A percentile compares a stretch with the other conserved stretches of the same genome.
phyloP scores from a whole-genome alignment of 495 filamentous ascomycete genomes.

The Hypomontagnella monticulosa region DNA sequence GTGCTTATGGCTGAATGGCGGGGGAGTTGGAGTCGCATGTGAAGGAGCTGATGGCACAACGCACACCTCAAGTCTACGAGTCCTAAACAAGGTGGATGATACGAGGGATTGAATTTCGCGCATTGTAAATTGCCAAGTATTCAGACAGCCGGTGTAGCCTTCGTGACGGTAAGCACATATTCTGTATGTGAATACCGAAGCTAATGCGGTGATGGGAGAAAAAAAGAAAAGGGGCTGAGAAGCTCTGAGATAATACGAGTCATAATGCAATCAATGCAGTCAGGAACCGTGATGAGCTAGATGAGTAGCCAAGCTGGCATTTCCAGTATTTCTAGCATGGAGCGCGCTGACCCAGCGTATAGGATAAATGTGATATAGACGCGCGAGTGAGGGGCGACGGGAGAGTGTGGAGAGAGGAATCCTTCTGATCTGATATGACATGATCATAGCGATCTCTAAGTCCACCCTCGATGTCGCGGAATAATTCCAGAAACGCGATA shows the following conservation, averaged over 20 bases:
- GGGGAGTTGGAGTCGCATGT: slow-evolving; percentile 3
- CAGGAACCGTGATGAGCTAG: too few species aligned
- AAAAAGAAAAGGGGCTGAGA: too few species aligned
- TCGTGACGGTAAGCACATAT: too few species aligned
- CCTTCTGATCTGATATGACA: slow-evolving; percentile 18
- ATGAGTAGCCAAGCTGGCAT: too few species aligned
- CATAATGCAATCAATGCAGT: too few species aligned
- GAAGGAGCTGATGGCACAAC: slow-evolving; percentile 15
- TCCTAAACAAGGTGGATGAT: slow-evolving; percentile 18
- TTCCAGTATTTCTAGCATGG: neutral
- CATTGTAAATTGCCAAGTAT: neutral
- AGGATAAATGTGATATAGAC: neutral
- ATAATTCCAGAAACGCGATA: slow-evolving; percentile 7
- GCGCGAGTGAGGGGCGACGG: neutral
- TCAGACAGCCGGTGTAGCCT: too few species aligned
- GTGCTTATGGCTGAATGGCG: slow-evolving; percentile 18
- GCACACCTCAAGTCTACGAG: slow-evolving; percentile 7
- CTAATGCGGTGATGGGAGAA: too few species aligned
- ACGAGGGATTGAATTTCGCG: slow-evolving; percentile 11
- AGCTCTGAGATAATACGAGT: too few species aligned
- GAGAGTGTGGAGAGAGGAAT: neutral
- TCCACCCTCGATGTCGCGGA: slow-evolving; percentile 13
- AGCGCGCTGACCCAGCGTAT: neutral
- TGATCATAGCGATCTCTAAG: slow-evolving; percentile 12
- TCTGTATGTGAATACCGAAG: too few species aligned